Evolutionary conservation across 169 alveolate species (phyloP).

Genomic region (Pseudocohnilembus persalinus): DNA sequence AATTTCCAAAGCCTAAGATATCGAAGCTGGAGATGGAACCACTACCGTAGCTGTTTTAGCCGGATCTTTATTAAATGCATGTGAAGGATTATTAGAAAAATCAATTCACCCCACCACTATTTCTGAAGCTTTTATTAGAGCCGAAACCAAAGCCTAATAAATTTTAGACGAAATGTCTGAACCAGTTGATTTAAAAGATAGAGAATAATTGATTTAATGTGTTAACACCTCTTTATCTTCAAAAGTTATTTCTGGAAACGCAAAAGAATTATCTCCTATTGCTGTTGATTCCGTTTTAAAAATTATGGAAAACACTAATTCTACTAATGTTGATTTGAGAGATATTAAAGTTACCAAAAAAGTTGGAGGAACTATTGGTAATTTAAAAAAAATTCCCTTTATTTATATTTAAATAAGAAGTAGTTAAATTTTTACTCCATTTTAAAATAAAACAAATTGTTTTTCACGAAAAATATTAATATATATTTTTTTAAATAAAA

Average conservation of each 20-base stretch:
- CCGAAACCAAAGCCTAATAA: slow-evolving; percentile 89
- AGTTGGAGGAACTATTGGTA: slow-evolving; percentile 96
- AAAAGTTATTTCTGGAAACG: slow-evolving; percentile 96
- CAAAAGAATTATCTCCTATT: slow-evolving; percentile 97
- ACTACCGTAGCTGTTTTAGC: slow-evolving; percentile 99
- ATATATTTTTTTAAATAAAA: no score
- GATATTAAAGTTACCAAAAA: slow-evolving; percentile 87
- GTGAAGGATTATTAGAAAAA: slow-evolving; percentile 92
- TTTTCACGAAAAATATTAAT: no score
- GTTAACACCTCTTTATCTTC: slow-evolving; percentile 97
- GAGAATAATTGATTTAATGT: slow-evolving; percentile 91
- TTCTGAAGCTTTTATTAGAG: slow-evolving; percentile 94
- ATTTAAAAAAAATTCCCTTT: no score
- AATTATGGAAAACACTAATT: slow-evolving; percentile 56
- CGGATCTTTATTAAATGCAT: slow-evolving; percentile 96
- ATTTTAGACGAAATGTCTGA: slow-evolving; percentile 91
- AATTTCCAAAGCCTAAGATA: slow-evolving; percentile 97
- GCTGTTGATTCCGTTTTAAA: slow-evolving; percentile 98
- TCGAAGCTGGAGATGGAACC: slow-evolving; percentile 99
- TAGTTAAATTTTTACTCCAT: no score
- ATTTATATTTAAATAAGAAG: no score
- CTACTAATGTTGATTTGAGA: slow-evolving; percentile 76
- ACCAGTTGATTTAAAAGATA: slow-evolving; percentile 94
- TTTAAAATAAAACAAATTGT: no score
- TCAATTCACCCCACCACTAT: slow-evolving; percentile 98